Base-by-base conservation (phyloP, 139 green algal species). In the Chlorella sp. region DNA sequence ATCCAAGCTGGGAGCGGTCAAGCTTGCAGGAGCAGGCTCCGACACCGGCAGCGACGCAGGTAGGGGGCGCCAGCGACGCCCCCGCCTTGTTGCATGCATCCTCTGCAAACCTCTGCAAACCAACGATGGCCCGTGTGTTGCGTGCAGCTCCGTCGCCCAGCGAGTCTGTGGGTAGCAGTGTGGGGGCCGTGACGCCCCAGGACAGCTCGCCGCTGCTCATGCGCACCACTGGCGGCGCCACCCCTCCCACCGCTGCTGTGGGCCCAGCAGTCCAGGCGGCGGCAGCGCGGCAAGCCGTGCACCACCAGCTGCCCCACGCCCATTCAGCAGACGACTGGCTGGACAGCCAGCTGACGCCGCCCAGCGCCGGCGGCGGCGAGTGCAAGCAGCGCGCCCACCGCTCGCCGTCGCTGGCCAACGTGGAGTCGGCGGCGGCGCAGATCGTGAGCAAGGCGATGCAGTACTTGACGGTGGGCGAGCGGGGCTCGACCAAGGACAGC, bases 391-490 rank as follows among this genome's bases (percentile, higher is more conserved):
- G n/a, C n/a, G 23, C 9, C 25, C 31, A 25, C 21, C 55, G 55
- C n/a, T n/a, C n/a, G n/a, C n/a, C n/a, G n/a, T n/a, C n/a, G n/a
- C n/a, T n/a, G n/a, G n/a, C n/a, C n/a, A n/a, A n/a, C 0, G 66
- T 82, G 31, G 66, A 82, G 51, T 69, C 77, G 33, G 67, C 77
- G 5, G 58, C 77, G 25, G 56, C 71, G 8, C 77, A 82, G 41
- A 70, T 82, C 19, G 71, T 82, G 45, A 17, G 74, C 68, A 77
- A 77, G 45, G 68, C 77, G 31, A 62, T 82, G 29, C 40, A 43
- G 40, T 77, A 66, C 41, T 73, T 82, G 35, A 74, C 60, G 1
- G 46, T n/a, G n/a, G n/a, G n/a, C n/a, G n/a, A n/a, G n/a, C n/a
- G n/a, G n/a, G n/a, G n/a, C n/a, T n/a, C n/a, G n/a, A n/a, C n/a